A percentile compares a stretch with the other conserved stretches of the same genome.
Evolutionary conservation across 139 green algal species (phyloP).

Genomic region (Tetradesmus obliquus): DNA sequence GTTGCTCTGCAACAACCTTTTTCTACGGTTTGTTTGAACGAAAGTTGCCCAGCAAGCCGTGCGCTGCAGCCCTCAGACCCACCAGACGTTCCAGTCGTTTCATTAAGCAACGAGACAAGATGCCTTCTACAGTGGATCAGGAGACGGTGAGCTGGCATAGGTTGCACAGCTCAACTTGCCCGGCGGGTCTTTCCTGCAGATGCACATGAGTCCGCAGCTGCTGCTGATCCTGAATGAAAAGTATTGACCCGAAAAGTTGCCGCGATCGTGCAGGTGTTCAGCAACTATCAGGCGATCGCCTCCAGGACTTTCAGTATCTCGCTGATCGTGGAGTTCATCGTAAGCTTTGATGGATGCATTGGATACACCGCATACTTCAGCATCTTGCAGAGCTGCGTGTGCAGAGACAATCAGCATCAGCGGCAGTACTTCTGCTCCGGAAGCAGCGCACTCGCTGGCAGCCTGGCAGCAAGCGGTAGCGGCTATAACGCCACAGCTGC

Average conservation of each 20-base stretch:
- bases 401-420: not conserved
- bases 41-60: not conserved
- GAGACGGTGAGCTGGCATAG: not conserved
- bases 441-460: not conserved
- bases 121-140: not conserved
- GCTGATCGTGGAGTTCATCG: slow-evolving; percentile 30
- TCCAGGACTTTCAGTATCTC: slow-evolving; percentile 13
- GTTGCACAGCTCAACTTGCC: not conserved
- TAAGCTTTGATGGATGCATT: not conserved
- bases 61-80: not conserved
- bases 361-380: not conserved
- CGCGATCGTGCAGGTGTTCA: not conserved
- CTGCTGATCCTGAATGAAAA: not conserved
- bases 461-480: too few species aligned
- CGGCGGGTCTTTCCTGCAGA: not conserved
- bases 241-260: not conserved
- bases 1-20: too few species aligned
- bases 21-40: not conserved
- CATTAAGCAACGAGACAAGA: not conserved
- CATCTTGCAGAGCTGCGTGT: not conserved
- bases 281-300: slow-evolving; percentile 21
- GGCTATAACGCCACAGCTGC: too few species aligned
- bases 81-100: not conserved
- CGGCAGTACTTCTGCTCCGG: not conserved
- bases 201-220: not conserved